These are phyloP conservation scores for Fragaria vesca DNA, from an alignment of 306 rosid genomes.

Conservation along the genomic window DNA sequence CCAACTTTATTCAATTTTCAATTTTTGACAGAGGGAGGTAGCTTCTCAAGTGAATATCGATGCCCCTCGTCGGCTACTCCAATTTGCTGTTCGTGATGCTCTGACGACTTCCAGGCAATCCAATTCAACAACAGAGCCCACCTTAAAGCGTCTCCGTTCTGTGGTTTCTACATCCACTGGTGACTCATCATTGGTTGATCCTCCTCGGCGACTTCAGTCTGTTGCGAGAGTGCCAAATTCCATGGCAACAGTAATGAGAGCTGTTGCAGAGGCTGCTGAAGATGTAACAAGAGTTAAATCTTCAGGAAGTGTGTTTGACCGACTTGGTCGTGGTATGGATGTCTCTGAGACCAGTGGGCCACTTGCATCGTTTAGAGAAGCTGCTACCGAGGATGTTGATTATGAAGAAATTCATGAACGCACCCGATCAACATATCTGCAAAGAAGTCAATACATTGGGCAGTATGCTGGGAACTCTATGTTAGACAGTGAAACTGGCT, in stretches of 20 bases:
- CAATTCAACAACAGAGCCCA: slow-evolving; percentile 50
- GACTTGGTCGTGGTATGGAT: slow-evolving; percentile 64
- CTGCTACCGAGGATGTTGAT: slow-evolving; percentile 29
- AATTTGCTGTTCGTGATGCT: slow-evolving; percentile 91
- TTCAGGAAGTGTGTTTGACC: slow-evolving; percentile 83
- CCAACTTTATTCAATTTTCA: slow-evolving; percentile 25
- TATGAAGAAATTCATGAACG: slow-evolving; percentile 51
- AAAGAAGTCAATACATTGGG: slow-evolving; percentile 42
- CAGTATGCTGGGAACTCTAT: slow-evolving; percentile 39
- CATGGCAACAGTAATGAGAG: slow-evolving; percentile 86
- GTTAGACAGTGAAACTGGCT: slow-evolving; percentile 52
- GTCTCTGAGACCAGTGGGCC: slow-evolving; percentile 37
- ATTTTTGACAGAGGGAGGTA: slow-evolving; percentile 58
- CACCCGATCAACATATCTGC: slow-evolving; percentile 34
- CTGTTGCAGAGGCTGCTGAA: slow-evolving; percentile 92
- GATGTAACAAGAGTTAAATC: slow-evolving; percentile 71
- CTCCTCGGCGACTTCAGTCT: slow-evolving; percentile 47
- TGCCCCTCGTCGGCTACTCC: slow-evolving; percentile 84
- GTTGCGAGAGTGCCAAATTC: slow-evolving; percentile 64
- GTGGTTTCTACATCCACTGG: slow-evolving; percentile 69
- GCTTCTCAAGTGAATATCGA: slow-evolving; percentile 50
- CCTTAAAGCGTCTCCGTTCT: slow-evolving; percentile 84
- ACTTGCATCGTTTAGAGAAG: slow-evolving; percentile 32
- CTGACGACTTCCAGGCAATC: slow-evolving; percentile 62
- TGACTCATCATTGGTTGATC: slow-evolving; percentile 54